Evolutionary conservation across 768 basidiomycete genomes (phyloP), one percentile per base, ranked within the genome.

Genomic region (Podaxis mareebaensis): DNA sequence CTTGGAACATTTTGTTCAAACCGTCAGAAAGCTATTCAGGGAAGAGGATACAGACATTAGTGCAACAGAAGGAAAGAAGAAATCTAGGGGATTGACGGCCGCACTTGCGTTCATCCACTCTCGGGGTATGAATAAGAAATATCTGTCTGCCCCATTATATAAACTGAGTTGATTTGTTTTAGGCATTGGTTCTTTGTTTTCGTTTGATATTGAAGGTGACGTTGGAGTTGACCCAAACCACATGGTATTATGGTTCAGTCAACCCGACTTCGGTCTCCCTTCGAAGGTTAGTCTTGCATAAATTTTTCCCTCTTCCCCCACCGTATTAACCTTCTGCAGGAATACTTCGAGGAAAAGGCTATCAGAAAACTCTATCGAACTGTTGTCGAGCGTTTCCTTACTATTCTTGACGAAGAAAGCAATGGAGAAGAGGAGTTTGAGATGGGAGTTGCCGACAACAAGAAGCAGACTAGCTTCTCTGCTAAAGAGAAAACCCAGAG

Each of bases 171-270:
- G 4, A 52, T 49, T 64, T 55, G 28, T 44, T 63, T 42, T 66
- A 96, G 95, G 88, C 49, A 83, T 96, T 64, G 83, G 84, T 20
- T 90, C 85, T 1, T 74, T 98, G 12, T 92, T 98, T 69, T 78
- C 81, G n/a, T 90, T 95, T 67, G 79, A 78, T n/a, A 82, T 96
- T 62, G 94, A 96, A 63, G 95, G 96, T 33, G 96, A 98, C 72
- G 84, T 87, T 24, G 93, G 89, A 7, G 81, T 85, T 4, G 93
- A 97, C 69, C 93, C 96, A 0, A 93, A 95, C 69, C 78, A 81
- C 55, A 94, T 96, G 88, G 82, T 83, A 0, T 79, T 95, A 13
- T 95, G 91, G 91, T 89, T 96, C 69, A 89, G 83, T 67, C 95
- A 97, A 71, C 84, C 91, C 2, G 77, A 75, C 7, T 79, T 96